phyloP scores from a whole-genome alignment of 208 protist species.

The Crithidia bombi region DNA sequence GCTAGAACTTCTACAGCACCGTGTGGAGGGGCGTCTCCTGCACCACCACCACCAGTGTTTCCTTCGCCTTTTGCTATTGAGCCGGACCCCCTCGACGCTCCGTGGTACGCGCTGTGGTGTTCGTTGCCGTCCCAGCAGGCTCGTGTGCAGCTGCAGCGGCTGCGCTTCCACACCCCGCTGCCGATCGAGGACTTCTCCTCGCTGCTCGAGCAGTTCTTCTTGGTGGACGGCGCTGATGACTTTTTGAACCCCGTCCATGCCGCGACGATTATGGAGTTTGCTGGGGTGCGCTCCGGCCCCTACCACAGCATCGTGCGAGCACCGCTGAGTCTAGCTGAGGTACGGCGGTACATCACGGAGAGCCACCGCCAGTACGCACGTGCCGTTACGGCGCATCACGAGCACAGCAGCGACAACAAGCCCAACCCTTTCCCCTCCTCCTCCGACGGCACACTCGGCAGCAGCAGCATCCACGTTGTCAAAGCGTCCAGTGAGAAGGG shows the following conservation, averaged over 20 bases:
- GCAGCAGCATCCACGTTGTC: too few relatives aligned
- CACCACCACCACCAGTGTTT: not conserved
- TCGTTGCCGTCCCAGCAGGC: conserved; percentile 39
- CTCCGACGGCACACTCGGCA: not conserved
- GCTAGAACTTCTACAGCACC: too few relatives aligned
- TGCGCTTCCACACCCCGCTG: conserved; percentile 64
- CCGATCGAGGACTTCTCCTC: conserved; percentile 60
- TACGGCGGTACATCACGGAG: conserved; percentile 63
- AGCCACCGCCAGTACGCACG: conserved; percentile 52
- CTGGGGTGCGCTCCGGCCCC: conserved; percentile 65
- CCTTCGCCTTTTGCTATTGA: not conserved
- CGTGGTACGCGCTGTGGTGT: conserved; percentile 34
- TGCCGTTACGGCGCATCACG: not conserved
- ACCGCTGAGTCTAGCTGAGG: conserved; percentile 59
- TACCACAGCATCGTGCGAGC: conserved; percentile 62
- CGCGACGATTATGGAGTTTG: conserved; percentile 84
- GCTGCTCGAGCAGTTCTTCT: conserved; percentile 64
- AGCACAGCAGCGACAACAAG: conserved; percentile 13
- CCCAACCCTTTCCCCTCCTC: not conserved
- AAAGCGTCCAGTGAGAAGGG: too few relatives aligned
- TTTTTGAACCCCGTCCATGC: conserved; percentile 69
- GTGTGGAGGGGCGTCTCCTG: not conserved
- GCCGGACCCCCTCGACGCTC: conserved; percentile 26
- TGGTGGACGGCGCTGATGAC: conserved; percentile 65
- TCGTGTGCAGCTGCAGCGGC: conserved; percentile 41